Percentiles rank a stretch among this genome's conserved stretches.
These are phyloP conservation scores for Sclerotinia borealis DNA, from an alignment of 2,329 filamentous ascomycete species.

Conservation along the genomic window DNA sequence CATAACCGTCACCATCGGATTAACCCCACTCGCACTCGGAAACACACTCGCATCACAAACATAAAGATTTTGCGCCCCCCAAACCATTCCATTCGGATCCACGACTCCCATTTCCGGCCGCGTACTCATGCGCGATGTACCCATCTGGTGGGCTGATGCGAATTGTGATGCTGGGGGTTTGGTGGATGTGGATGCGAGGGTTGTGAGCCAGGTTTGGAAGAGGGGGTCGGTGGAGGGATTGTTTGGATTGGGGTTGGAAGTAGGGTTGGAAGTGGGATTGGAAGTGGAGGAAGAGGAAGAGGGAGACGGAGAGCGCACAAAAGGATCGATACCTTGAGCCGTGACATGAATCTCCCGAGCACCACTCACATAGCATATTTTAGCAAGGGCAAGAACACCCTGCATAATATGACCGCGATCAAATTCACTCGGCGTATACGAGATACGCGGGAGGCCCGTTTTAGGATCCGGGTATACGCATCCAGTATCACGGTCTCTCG, in stretches of 20 bases:
- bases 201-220: conserved; percentile 57
- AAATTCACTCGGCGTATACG: conserved; percentile 64
- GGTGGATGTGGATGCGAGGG: background rate
- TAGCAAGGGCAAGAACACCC: conserved; percentile 64
- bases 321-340: conserved; percentile 58
- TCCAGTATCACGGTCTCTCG: conserved; percentile 70
- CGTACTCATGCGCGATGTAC: conserved; percentile 64
- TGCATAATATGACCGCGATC: conserved; percentile 68
- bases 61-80: conserved; percentile 59
- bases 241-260: background rate
- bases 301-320: conserved; percentile 35
- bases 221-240: conserved; percentile 41
- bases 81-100: conserved; percentile 53
- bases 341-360: conserved; percentile 72
- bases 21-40: conserved; percentile 70
- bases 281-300: too few relatives aligned
- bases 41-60: conserved; percentile 72
- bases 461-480: conserved; percentile 65
- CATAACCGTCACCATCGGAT: conserved; percentile 78
- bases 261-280: too few relatives aligned
- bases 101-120: conserved; percentile 48
- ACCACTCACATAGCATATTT: conserved; percentile 71
- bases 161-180: conserved; percentile 36
- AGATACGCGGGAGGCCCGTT: conserved; percentile 58
- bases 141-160: conserved; percentile 76